These are phyloP conservation scores for Corchorus capsularis DNA, from an alignment of 345 rosid species.

Conservation along the genomic window DNA sequence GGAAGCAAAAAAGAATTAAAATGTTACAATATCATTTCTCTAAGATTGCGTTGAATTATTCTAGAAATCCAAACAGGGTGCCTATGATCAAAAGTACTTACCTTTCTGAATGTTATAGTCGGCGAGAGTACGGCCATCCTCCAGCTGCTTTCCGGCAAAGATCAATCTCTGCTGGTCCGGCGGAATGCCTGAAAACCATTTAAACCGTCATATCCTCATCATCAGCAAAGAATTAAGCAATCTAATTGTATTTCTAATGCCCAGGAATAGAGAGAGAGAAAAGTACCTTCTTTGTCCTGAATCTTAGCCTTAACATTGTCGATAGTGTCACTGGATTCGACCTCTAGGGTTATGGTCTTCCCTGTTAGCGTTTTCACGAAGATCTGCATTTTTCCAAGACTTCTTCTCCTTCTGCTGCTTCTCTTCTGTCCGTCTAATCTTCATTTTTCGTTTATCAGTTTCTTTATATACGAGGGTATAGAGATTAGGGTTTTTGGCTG, in stretches of 20 bases:
- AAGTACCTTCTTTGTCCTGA: conserved; percentile 76
- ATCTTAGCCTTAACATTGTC: conserved; percentile 81
- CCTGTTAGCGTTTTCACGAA: conserved; percentile 78
- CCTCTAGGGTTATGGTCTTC: conserved; percentile 77
- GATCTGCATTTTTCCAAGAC: conserved; percentile 54
- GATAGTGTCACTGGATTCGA: conserved; percentile 71
- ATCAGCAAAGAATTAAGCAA: background rate
- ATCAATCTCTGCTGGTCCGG: conserved; percentile 62
- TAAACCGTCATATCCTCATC: background rate
- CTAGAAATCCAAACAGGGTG: background rate
- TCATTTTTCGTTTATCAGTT: background rate
- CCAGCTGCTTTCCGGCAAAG: conserved; percentile 59
- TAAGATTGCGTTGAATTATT: background rate
- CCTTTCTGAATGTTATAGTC: conserved; percentile 60
- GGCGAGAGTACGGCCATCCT: conserved; percentile 58
- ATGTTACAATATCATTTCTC: background rate
- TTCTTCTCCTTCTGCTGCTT: background rate
- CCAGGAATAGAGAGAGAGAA: background rate
- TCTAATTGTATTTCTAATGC: background rate
- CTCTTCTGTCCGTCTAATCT: background rate
- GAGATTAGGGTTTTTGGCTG: conserved; percentile 14
- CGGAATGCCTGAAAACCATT: conserved; percentile 38
- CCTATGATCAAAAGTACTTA: background rate
- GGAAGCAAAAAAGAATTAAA: background rate
- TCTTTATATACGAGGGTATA: background rate